Base-by-base conservation (phyloP, 2,329 filamentous ascomycete species). In the Ophiobolus disseminans region DNA sequence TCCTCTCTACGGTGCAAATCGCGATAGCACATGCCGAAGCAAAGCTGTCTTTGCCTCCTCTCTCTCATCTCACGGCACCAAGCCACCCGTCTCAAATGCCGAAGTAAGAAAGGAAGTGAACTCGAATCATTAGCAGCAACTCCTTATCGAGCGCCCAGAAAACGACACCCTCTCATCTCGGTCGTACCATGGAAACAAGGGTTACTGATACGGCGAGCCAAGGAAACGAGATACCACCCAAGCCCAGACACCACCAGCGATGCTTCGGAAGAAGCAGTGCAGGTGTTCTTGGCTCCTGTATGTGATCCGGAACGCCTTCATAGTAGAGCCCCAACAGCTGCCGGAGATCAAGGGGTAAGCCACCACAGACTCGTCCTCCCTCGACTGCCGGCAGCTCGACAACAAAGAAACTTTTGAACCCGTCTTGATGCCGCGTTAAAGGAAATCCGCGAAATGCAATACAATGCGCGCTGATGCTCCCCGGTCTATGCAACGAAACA, bases 401-500 rank as follows among this genome's bases (percentile, higher is more conserved):
- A 63, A 61, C 53, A 59, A 59, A 55, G 46, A n/a, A 60, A 62
- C 58, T 63, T 63, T 63, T 63, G 51, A 45, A 61, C 46, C 48
- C 52, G 45, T 60, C 56, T 56, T 58, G 60, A 62, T 52, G 55
- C 46, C 49, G 49, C 49, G 55, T 46, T 53, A 60, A 57, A 44
- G 57, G 53, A 55, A 63, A 57, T 59, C 61, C 65, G 60, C 65
- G 58, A 72, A 67, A 73, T 73, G 69, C 70, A 67, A 60, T 62
- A 65, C 62, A 69, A 67, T 71, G 64, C 66, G 66, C 67, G 68
- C 64, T 67, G 60, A 69, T 62, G 61, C 70, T 68, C 66, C 66
- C 68, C 65, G 48, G 62, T 72, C 68, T 72, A 72, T 72, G 66
- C 68, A 72, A 73, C 69, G 67, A 65, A 65, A 63, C 62, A 65